Conservation (phyloP, 2,329 filamentous ascomycete species). For the Sordariomycetes sp. region DNA sequence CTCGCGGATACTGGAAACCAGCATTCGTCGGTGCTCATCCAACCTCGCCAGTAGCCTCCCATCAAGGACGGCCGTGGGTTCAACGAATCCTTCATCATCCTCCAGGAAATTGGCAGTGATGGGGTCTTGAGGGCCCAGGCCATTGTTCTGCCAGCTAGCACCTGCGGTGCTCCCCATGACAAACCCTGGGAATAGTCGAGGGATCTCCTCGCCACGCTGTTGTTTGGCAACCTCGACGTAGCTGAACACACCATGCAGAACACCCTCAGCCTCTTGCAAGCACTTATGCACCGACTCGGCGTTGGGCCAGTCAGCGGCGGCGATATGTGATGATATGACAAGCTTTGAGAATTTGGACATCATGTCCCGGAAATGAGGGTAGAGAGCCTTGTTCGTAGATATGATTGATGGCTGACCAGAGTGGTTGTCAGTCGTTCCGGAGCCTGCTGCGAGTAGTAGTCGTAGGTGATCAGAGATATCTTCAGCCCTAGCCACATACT, state of each 20-base stretch:
- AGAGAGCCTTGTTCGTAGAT: conserved; percentile 92
- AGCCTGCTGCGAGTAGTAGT: conserved; percentile 87
- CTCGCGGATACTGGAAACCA: conserved; percentile 78
- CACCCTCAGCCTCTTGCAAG: conserved; percentile 92
- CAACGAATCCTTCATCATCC: conserved; percentile 62
- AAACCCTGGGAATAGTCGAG: conserved; percentile 87
- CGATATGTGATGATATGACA: conserved; percentile 95
- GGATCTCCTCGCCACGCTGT: conserved; percentile 87
- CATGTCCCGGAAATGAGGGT: conserved; percentile 96
- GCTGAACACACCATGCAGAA: conserved; percentile 86
- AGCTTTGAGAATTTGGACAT: conserved; percentile 99
- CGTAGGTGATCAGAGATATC: conserved; percentile 96
- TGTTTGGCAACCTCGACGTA: conserved; percentile 94
- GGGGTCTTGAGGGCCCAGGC: conserved; percentile 55
- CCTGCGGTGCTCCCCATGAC: conserved; percentile 76
- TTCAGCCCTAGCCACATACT: conserved; percentile 91
- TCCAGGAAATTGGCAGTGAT: conserved; percentile 79
- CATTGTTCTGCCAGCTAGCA: conserved; percentile 79
- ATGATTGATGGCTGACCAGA: conserved; percentile 99
- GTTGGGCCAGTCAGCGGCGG: conserved; percentile 89
- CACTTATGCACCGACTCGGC: conserved; percentile 93
- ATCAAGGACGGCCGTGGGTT: conserved; percentile 69
- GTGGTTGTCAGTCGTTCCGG: conserved; percentile 96
- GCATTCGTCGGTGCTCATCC: conserved; percentile 75
- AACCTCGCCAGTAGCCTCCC: conserved; percentile 69